A percentile compares a stretch with the other conserved stretches of the same genome.
These are phyloP conservation scores for Hydnomerulius pinastri DNA, from an alignment of 768 basidiomycete genomes.

Conservation along the genomic window DNA sequence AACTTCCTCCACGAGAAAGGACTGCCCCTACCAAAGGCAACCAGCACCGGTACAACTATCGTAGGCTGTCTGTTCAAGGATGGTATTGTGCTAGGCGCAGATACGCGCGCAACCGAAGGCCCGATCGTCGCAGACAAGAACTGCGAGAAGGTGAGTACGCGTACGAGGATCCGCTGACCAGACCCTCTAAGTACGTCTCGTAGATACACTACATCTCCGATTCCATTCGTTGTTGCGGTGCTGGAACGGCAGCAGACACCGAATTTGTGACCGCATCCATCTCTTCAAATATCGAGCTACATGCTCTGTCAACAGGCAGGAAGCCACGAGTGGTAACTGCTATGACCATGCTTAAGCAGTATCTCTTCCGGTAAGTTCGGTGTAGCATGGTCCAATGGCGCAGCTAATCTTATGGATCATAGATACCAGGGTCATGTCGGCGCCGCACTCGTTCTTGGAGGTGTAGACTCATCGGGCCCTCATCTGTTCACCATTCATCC, in stretches of 20 bases:
- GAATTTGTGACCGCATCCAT: slow-evolving; percentile 95
- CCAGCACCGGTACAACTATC: slow-evolving; percentile 96
- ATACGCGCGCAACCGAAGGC: slow-evolving; percentile 94
- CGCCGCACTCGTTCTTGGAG: slow-evolving; percentile 94
- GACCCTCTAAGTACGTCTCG: not conserved
- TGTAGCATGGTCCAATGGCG: not conserved
- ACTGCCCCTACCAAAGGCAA: slow-evolving; percentile 75
- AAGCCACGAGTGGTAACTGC: slow-evolving; percentile 95
- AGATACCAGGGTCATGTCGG: slow-evolving; percentile 95
- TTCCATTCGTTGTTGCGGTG: slow-evolving; percentile 95
- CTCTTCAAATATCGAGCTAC: slow-evolving; percentile 93
- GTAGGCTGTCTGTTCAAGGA: slow-evolving; percentile 93
- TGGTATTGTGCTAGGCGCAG: slow-evolving; percentile 93
- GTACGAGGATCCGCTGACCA: not conserved
- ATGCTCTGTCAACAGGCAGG: slow-evolving; percentile 85
- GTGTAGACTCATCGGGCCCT: slow-evolving; percentile 91
- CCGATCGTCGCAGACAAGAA: slow-evolving; percentile 98
- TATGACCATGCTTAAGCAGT: slow-evolving; percentile 99
- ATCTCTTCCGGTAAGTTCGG: slow-evolving; percentile 75
- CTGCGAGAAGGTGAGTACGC: slow-evolving; percentile 86
- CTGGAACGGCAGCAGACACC: slow-evolving; percentile 98
- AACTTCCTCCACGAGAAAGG: slow-evolving; percentile 71
- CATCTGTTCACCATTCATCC: slow-evolving; percentile 96
- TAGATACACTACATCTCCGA: slow-evolving; percentile 98
- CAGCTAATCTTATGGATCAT: not conserved